Evolutionary conservation across 441 rosid species (phyloP).

Genomic region (Croton setiger): DNA sequence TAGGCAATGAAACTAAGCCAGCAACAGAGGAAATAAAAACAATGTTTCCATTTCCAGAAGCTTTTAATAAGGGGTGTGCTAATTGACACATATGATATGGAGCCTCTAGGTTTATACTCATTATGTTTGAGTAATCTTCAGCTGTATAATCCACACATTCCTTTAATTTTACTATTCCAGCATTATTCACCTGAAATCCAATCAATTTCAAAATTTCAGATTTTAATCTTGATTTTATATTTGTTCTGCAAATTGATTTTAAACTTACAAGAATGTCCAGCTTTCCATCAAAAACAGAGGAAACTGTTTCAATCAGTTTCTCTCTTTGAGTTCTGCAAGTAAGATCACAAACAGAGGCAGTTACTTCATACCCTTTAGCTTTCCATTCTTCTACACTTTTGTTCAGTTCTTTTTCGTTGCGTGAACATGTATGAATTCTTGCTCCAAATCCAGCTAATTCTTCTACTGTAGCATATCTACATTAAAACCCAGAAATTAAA

Average conservation of each 20-base stretch:
- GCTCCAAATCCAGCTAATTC: slow-evolving; percentile 17
- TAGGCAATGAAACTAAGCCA: too few species aligned
- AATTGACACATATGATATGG: slow-evolving; percentile 67
- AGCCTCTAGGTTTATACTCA: slow-evolving; percentile 58
- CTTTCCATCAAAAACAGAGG: too few species aligned
- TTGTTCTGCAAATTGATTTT: too few species aligned
- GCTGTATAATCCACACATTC: background rate
- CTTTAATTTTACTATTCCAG: background rate
- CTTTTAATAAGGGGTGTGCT: slow-evolving; percentile 40
- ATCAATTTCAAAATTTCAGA: too few species aligned
- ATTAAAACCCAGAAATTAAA: background rate
- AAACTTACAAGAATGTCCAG: background rate
- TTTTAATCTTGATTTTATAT: too few species aligned
- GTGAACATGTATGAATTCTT: slow-evolving; percentile 11
- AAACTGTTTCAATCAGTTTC: too few species aligned
- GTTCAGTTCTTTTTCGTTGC: slow-evolving; percentile 10
- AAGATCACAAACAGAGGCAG: slow-evolving; percentile 17
- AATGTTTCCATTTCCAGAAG: too few species aligned
- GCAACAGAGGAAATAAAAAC: too few species aligned
- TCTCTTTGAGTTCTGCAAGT: background rate
- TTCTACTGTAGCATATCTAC: slow-evolving; percentile 22
- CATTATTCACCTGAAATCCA: slow-evolving; percentile 32
- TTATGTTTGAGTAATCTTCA: slow-evolving; percentile 49
- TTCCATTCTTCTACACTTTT: slow-evolving; percentile 15
- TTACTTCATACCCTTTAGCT: slow-evolving; percentile 20